phyloP scores from a whole-genome alignment of 2,329 filamentous ascomycete genomes.

The Conoideocrella luteorostrata region DNA sequence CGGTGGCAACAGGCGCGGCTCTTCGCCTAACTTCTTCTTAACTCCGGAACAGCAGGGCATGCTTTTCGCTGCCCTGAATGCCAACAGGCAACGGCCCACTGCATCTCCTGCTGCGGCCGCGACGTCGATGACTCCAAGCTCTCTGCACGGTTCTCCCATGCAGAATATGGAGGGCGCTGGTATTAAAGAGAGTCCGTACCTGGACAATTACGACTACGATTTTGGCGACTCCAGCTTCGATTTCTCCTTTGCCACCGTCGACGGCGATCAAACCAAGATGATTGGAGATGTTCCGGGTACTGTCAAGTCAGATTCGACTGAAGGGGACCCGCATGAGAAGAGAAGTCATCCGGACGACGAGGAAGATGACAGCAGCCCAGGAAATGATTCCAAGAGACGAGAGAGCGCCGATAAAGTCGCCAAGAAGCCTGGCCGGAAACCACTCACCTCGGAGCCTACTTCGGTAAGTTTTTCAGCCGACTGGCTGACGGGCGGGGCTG shows the following conservation, averaged over 20 bases:
- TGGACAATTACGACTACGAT: conserved; percentile 71
- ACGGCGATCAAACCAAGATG: conserved; percentile 52
- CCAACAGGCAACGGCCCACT: conserved; percentile 46
- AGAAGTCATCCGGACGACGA: conserved; percentile 66
- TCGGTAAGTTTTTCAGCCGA: conserved; percentile 62
- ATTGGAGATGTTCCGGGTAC: conserved; percentile 64
- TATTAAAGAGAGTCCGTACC: conserved; percentile 70
- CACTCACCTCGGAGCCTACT: conserved; percentile 88
- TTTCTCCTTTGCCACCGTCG: conserved; percentile 44
- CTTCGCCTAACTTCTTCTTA: conserved; percentile 55
- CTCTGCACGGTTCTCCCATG: conserved; percentile 43
- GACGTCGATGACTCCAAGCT: conserved; percentile 39
- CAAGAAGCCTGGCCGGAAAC: conserved; percentile 96
- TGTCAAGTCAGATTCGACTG: conserved; percentile 52
- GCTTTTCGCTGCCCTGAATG: conserved; percentile 68
- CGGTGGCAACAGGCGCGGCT: conserved; percentile 34
- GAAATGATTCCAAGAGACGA: conserved; percentile 58
- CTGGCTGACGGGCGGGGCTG: neutral
- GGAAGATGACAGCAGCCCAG: conserved; percentile 50
- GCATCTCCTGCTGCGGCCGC: conserved; percentile 29
- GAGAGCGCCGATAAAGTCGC: conserved; percentile 79
- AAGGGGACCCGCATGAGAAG: conserved; percentile 56
- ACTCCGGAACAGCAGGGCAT: conserved; percentile 72
- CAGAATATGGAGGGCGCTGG: conserved; percentile 32
- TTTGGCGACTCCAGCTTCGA: conserved; percentile 74